Evolutionary conservation across 2,329 filamentous ascomycete species (phyloP).

Genomic region (Elsinoe necatrix): DNA sequence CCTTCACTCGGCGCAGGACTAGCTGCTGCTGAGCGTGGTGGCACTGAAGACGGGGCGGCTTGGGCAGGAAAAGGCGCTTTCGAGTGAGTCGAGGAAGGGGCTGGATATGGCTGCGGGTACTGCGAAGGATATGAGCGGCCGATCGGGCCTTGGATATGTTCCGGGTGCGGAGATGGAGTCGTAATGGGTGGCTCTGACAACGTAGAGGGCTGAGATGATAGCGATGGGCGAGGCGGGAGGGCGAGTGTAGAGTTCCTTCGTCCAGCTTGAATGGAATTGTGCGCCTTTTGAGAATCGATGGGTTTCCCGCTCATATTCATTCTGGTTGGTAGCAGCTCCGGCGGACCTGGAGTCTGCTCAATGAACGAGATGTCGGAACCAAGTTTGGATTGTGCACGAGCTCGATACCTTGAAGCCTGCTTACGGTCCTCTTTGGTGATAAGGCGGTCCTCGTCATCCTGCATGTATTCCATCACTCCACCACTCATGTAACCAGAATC

Average conservation of each 20-base stretch:
- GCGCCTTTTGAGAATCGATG: conserved; percentile 16
- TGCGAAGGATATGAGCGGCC: background rate
- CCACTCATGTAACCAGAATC: conserved; percentile 84
- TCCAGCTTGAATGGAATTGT: conserved; percentile 21
- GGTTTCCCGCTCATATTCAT: conserved; percentile 18
- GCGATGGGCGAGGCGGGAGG: conserved; percentile 25
- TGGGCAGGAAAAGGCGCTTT: conserved; percentile 18
- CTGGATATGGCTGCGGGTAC: conserved; percentile 17
- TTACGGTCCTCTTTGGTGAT: conserved; percentile 32
- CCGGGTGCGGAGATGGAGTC: background rate
- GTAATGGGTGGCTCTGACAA: background rate
- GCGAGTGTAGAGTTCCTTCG: conserved; percentile 28
- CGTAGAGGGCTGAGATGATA: conserved; percentile 1
- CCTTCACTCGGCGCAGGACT: conserved; percentile 30
- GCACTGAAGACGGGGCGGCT: conserved; percentile 24
- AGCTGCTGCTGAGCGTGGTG: conserved; percentile 24
- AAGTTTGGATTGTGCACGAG: conserved; percentile 17
- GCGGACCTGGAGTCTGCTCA: conserved; percentile 33
- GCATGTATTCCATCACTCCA: conserved; percentile 60
- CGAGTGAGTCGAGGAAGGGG: conserved; percentile 16
- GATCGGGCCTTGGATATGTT: background rate
- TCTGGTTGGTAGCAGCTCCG: conserved; percentile 34
- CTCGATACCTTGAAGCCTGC: conserved; percentile 28
- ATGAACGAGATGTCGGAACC: conserved; percentile 27
- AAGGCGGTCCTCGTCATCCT: conserved; percentile 40